A percentile compares a stretch with the other conserved stretches of the same genome.
Evolutionary conservation across 2,329 filamentous ascomycete genomes (phyloP).

Genomic region (Talaromyces islandicus): DNA sequence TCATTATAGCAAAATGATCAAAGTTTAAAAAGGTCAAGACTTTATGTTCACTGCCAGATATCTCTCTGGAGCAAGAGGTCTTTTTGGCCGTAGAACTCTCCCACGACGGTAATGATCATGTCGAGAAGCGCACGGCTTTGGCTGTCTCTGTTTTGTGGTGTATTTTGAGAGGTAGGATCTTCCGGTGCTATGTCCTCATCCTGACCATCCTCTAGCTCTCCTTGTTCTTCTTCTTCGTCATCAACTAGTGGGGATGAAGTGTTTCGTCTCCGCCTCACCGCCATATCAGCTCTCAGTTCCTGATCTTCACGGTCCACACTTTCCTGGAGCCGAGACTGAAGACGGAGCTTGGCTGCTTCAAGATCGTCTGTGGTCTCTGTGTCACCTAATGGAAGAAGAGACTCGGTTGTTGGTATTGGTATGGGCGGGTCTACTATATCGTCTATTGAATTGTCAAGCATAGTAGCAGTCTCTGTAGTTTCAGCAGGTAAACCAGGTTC

Average conservation of each 20-base stretch:
- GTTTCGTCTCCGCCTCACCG: conserved; percentile 17
- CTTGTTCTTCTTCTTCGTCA: neutral
- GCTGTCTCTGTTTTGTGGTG: conserved; percentile 20
- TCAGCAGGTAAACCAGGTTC: neutral
- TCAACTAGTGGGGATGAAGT: conserved; percentile 12
- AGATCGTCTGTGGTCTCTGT: conserved; percentile 23
- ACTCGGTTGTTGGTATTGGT: neutral
- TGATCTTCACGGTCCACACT: neutral
- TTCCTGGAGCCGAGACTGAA: conserved; percentile 34
- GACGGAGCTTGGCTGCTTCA: conserved; percentile 44
- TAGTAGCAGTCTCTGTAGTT: neutral
- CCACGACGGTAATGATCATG: conserved; percentile 84
- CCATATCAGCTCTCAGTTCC: conserved; percentile 24
- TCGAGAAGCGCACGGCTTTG: conserved; percentile 64
- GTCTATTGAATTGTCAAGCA: neutral
- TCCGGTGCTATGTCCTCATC: neutral
- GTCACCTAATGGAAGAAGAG: neutral
- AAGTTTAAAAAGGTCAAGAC: neutral
- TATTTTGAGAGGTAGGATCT: conserved; percentile 24
- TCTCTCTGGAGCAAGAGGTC: conserved; percentile 74
- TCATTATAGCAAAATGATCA: neutral
- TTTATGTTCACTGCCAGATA: conserved; percentile 33
- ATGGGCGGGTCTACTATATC: neutral
- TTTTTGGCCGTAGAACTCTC: conserved; percentile 82
- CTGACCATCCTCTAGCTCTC: neutral